These are phyloP conservation scores for Penicilliopsis zonata DNA, from an alignment of 495 filamentous ascomycete genomes.

Conservation along the genomic window DNA sequence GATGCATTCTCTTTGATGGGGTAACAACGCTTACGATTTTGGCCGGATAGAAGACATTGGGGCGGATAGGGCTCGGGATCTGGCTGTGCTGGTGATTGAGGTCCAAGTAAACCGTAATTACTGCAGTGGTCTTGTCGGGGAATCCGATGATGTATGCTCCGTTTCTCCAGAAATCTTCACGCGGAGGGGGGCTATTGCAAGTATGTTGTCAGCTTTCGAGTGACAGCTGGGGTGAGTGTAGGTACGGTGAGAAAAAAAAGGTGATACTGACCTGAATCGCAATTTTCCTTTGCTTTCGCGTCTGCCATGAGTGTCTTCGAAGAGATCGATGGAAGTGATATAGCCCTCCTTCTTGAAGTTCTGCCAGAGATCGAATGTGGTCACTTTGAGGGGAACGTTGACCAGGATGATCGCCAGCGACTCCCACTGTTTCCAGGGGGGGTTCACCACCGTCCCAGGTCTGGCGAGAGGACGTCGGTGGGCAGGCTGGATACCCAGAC, in stretches of 20 bases:
- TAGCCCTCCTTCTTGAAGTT: constrained; percentile 27
- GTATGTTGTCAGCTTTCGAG: constrained; percentile 3
- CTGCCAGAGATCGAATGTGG: constrained; percentile 22
- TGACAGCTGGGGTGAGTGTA: not conserved
- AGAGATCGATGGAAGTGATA: constrained; percentile 32
- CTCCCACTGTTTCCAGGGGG: constrained; percentile 27
- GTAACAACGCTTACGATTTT: constrained; percentile 17
- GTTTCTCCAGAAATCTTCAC: constrained; percentile 23
- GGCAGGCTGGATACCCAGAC: too few species aligned
- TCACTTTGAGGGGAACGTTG: constrained; percentile 19
- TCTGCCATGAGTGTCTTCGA: constrained; percentile 20
- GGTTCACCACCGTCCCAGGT: too few species aligned
- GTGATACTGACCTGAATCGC: constrained; percentile 28
- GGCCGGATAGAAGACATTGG: constrained; percentile 13
- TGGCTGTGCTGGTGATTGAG: constrained; percentile 4
- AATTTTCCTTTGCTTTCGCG: constrained; percentile 18
- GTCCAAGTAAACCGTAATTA: constrained; percentile 10
- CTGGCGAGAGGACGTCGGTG: too few species aligned
- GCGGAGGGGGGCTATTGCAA: constrained; percentile 34
- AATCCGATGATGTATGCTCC: constrained; percentile 15
- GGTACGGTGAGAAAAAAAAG: not conserved
- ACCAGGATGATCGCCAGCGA: constrained; percentile 23
- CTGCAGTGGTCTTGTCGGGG: constrained; percentile 4
- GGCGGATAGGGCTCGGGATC: constrained; percentile 18
- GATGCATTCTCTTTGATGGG: not conserved